Percentiles rank a stretch among this genome's conserved stretches.
Evolutionary conservation across 257 asterid genomes (phyloP).

Genomic region (Perilla frutescens): DNA sequence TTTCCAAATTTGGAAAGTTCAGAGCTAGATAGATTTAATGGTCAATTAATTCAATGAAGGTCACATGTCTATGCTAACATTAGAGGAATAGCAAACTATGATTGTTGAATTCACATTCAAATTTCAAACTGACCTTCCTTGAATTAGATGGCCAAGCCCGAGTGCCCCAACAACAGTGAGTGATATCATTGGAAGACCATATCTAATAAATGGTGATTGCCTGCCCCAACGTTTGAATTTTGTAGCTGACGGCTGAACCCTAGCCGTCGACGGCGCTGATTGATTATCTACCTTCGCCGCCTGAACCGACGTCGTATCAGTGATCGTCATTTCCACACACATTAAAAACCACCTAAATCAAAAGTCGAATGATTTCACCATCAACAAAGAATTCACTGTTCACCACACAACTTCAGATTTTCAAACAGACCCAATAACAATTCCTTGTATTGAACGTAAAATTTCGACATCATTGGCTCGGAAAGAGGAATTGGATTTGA

Average conservation of each 20-base stretch:
- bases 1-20: neutral
- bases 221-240: slow-evolving; percentile 85
- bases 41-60: slow-evolving; percentile 4
- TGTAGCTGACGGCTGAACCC: slow-evolving; percentile 42
- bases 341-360: slow-evolving; percentile 27
- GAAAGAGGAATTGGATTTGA: neutral
- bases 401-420: neutral
- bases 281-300: slow-evolving; percentile 44
- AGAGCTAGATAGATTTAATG: slow-evolving; percentile 8
- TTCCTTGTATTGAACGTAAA: neutral
- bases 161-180: slow-evolving; percentile 87
- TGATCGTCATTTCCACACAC: slow-evolving; percentile 38
- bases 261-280: slow-evolving; percentile 36
- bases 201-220: slow-evolving; percentile 77
- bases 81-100: neutral
- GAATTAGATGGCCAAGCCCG: slow-evolving; percentile 93
- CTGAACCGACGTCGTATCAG: slow-evolving; percentile 36
- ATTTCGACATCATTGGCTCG: neutral
- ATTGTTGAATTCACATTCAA: neutral
- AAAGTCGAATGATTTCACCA: neutral
- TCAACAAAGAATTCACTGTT: slow-evolving; percentile 16
- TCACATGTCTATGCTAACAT: neutral
- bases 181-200: slow-evolving; percentile 95
- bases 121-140: slow-evolving; percentile 80
- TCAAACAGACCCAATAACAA: neutral